Conservation (phyloP, 164 flowering plant species). For the Buxus sempervirens region DNA sequence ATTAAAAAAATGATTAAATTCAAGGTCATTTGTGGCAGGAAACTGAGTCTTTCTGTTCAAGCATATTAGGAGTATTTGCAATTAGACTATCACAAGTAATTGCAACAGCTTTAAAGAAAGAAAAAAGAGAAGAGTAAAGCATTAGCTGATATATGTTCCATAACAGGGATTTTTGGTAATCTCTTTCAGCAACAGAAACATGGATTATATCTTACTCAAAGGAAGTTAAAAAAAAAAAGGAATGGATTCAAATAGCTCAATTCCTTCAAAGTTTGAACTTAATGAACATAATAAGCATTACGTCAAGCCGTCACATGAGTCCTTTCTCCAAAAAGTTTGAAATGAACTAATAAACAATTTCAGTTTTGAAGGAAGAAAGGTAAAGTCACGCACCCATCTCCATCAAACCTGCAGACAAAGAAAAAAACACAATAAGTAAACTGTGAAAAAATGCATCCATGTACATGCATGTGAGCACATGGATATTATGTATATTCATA, state of each 20-base stretch:
- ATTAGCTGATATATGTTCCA: background rate
- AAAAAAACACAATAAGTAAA: conserved; percentile 11
- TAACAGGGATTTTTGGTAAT: background rate
- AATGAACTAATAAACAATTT: background rate
- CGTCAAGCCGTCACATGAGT: background rate
- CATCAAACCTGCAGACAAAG: conserved; percentile 89
- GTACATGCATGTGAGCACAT: no score
- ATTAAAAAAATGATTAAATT: no score
- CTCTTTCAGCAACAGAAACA: background rate
- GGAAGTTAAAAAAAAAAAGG: background rate
- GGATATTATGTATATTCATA: no score
- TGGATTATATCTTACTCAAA: background rate
- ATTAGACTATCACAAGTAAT: no score
- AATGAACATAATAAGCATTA: background rate
- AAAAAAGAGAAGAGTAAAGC: no score
- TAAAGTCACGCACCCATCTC: conserved; percentile 77
- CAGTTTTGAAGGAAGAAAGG: conserved; percentile 11
- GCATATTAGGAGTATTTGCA: background rate
- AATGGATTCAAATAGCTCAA: background rate
- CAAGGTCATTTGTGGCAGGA: background rate
- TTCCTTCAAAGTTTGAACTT: background rate
- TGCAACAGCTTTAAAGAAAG: background rate
- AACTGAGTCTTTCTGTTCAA: background rate
- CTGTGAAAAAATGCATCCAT: background rate
- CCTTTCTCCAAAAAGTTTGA: background rate